These are phyloP conservation scores for Heliocybe sulcata DNA, from an alignment of 1,284 basidiomycete species.

Conservation along the genomic window DNA sequence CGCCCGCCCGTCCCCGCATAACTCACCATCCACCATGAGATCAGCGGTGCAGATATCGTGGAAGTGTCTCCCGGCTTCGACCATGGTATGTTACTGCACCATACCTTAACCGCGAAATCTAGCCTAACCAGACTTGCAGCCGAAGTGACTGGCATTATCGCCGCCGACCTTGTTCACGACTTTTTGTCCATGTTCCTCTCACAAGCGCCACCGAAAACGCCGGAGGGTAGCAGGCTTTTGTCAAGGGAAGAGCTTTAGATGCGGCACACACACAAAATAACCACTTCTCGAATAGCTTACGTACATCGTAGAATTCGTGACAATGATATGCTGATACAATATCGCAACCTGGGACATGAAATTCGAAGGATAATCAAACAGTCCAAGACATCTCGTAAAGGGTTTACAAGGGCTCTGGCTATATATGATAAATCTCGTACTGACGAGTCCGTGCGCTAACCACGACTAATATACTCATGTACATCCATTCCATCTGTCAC, in stretches of 20 bases:
- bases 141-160: conserved; percentile 65
- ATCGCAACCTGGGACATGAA: neutral
- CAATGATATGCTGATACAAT: neutral
- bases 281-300: too few species aligned
- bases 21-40: neutral
- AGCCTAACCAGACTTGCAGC: conserved; percentile 27
- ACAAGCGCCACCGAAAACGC: conserved; percentile 19
- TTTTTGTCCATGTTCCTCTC: conserved; percentile 56
- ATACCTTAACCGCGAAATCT: neutral
- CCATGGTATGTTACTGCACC: conserved; percentile 29
- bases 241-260: neutral
- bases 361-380: neutral
- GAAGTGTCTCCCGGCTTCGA: conserved; percentile 84
- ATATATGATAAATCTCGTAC: neutral
- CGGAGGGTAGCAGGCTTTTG: neutral
- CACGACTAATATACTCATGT: neutral
- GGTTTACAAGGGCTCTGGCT: neutral
- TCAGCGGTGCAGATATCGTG: conserved; percentile 67
- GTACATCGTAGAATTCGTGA: too few species aligned
- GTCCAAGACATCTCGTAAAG: neutral
- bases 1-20: neutral
- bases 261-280: too few species aligned
- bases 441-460: neutral
- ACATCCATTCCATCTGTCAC: neutral
- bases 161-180: conserved; percentile 67